Evolutionary conservation across 2,329 filamentous ascomycete species (phyloP).

Genomic region (Magnaporthiopsis rhizophila): DNA sequence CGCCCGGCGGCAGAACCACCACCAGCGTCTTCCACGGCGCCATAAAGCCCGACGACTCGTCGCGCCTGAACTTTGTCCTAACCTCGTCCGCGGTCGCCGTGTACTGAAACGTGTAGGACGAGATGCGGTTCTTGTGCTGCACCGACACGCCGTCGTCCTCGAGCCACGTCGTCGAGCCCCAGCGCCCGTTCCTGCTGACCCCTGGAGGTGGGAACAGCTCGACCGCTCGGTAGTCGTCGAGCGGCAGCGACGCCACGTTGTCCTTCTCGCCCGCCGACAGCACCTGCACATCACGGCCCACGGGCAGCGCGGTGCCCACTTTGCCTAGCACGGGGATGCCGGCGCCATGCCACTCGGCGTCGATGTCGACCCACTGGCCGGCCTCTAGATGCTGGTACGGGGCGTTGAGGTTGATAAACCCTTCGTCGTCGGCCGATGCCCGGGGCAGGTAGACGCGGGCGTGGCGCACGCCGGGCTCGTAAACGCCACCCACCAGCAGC

Average conservation of each 20-base stretch:
- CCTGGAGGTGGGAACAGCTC: constrained; percentile 24
- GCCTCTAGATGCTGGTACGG: constrained; percentile 41
- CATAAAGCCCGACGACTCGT: constrained; percentile 24
- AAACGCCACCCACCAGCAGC: constrained; percentile 60
- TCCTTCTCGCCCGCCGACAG: constrained; percentile 16
- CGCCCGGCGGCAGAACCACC: constrained; percentile 24
- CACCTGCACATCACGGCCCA: constrained; percentile 22
- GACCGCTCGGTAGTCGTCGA: constrained; percentile 25
- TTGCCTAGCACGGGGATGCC: constrained; percentile 23
- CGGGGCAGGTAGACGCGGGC: constrained; percentile 56
- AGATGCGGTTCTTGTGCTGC: constrained; percentile 23
- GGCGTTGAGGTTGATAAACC: constrained; percentile 50
- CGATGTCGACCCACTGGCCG: constrained; percentile 23
- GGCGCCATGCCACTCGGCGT: constrained; percentile 22
- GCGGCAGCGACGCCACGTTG: constrained; percentile 22
- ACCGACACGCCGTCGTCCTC: constrained; percentile 31
- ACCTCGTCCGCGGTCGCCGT: constrained; percentile 14
- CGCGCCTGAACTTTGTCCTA: constrained; percentile 19
- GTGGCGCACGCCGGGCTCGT: constrained; percentile 45
- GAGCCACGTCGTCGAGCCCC: constrained; percentile 19
- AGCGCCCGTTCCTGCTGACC: constrained; percentile 2
- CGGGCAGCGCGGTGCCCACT: constrained; percentile 23
- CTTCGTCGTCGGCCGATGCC: constrained; percentile 29
- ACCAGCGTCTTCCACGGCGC: constrained; percentile 26
- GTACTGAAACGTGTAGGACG: constrained; percentile 24